Evolutionary conservation across 352 stramenopile genomes (phyloP), one percentile per base, ranked within the genome.

Genomic region (Pythium rhizo-oryzae): DNA sequence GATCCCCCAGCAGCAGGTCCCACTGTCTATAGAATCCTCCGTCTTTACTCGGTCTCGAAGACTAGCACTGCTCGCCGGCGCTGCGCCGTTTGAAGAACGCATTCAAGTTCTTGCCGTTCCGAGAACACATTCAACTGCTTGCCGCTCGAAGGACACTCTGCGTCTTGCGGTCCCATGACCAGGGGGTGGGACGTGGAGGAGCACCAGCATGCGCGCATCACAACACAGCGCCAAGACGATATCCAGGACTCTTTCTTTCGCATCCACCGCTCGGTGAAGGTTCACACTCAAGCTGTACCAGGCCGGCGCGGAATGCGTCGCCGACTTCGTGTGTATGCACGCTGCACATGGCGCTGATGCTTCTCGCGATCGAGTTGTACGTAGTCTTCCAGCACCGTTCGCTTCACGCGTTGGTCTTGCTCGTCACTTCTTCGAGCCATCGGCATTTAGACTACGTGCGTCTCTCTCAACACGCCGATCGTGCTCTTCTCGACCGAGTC

Each of bases 391-490:
- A 92, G 67, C 84, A 90, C 64, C 82, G 81, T 3, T 90, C 85
- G 24, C 70, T 91, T 37, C 74, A 91, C 12, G 84, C 73, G 21
- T 89, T 84, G 47, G 70, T 93, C 43, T 62, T 92, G n/a, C 59
- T 92, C 0, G 87, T n/a, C n/a, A n/a, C n/a, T n/a, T n/a, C n/a
- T n/a, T n/a, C n/a, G 85, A 2, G 79, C 84, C 8, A 88, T 92
- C 39, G 83, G 81, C n/a, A 77, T 96, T 28, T 93, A 84, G 80
- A 64, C 94, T 19, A 94, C 85, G 61, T 96, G 94, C 69, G 84
- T 85, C 4, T 96, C 85, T 58, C 74, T 96, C 6, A 89, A 94
- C 62, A 93, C 86, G 23, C 86, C 87, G 33, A 70, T 94, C 57
- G 81, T 92, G 61, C 74, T 91, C 23, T 96, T 93, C 57, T 62